Percentiles rank a stretch among this genome's conserved stretches.
These are phyloP conservation scores for Gymnopilus dilepis DNA, from an alignment of 768 basidiomycete species.

Conservation along the genomic window DNA sequence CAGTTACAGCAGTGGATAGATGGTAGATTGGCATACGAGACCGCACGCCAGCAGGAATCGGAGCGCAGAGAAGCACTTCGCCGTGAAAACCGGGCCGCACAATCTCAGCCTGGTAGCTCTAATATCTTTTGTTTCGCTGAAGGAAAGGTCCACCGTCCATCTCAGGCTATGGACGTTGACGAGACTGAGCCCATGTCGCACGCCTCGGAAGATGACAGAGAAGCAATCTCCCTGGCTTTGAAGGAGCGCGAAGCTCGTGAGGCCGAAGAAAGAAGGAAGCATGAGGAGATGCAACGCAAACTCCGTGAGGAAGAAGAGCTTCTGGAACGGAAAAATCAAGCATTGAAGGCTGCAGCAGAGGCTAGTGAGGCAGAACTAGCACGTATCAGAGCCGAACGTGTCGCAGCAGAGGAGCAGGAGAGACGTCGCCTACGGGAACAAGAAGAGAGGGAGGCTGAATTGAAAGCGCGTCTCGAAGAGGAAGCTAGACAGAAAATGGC, in stretches of 20 bases:
- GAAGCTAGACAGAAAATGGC: background rate
- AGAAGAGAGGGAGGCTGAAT: conserved; percentile 16
- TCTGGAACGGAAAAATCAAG: conserved; percentile 7
- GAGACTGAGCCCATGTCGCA: background rate
- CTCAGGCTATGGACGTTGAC: background rate
- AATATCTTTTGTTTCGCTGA: background rate
- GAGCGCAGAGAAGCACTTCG: background rate
- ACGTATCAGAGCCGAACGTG: conserved; percentile 21
- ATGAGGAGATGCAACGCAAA: conserved; percentile 20
- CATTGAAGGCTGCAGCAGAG: conserved; percentile 14
- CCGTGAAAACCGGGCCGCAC: background rate
- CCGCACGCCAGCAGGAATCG: conserved; percentile 3
- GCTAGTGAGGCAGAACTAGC: background rate
- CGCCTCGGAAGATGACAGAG: conserved; percentile 11
- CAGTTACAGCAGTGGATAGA: conserved; percentile 8
- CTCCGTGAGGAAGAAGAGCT: conserved; percentile 15
- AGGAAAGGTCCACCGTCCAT: background rate
- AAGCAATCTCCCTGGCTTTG: conserved; percentile 5
- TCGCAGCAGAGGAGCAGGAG: conserved; percentile 18
- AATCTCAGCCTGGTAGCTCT: background rate
- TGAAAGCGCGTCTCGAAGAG: conserved; percentile 8
- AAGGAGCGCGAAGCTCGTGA: conserved; percentile 1
- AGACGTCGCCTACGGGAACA: conserved; percentile 21
- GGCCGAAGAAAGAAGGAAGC: conserved; percentile 13
- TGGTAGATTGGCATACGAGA: conserved; percentile 7